Conservation (phyloP, 768 basidiomycete species). For the Leccinum truebloodii region DNA sequence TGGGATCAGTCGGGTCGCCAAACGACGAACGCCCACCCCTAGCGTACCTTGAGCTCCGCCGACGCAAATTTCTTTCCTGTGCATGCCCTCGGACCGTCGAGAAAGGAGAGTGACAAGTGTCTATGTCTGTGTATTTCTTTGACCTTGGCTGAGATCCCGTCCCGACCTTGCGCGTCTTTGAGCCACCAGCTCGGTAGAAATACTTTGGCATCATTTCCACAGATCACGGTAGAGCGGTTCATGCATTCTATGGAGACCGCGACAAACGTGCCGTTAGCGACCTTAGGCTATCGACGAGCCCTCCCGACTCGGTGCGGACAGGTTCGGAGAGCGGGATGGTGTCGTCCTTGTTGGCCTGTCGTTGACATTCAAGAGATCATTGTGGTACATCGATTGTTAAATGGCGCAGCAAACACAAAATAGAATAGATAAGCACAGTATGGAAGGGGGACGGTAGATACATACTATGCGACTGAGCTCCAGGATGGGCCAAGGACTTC, state of each 20-base stretch:
- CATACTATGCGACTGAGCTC: slow-evolving; percentile 20
- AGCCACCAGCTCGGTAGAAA: slow-evolving; percentile 71
- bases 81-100: slow-evolving; percentile 50
- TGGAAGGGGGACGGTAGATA: not conserved
- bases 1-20: not conserved
- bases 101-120: slow-evolving; percentile 48
- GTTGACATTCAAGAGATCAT: not conserved
- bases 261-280: slow-evolving; percentile 50
- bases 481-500: slow-evolving; percentile 42
- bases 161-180: slow-evolving; percentile 15
- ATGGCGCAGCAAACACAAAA: too few species aligned
- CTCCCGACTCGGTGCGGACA: slow-evolving; percentile 42
- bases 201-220: slow-evolving; percentile 59
- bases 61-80: slow-evolving; percentile 51
- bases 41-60: slow-evolving; percentile 34
- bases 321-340: slow-evolving; percentile 55
- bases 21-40: not conserved
- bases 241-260: slow-evolving; percentile 44
- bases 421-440: not conserved
- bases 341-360: slow-evolving; percentile 51
- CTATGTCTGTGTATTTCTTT: slow-evolving; percentile 48
- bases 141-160: slow-evolving; percentile 28
- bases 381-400: not conserved
- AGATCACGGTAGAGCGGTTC: slow-evolving; percentile 52
- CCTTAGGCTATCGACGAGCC: slow-evolving; percentile 37